Percentiles rank a stretch among this genome's conserved stretches.
Evolutionary conservation across 2,329 filamentous ascomycete species (phyloP).

Genomic region (Colletotrichum sp.): DNA sequence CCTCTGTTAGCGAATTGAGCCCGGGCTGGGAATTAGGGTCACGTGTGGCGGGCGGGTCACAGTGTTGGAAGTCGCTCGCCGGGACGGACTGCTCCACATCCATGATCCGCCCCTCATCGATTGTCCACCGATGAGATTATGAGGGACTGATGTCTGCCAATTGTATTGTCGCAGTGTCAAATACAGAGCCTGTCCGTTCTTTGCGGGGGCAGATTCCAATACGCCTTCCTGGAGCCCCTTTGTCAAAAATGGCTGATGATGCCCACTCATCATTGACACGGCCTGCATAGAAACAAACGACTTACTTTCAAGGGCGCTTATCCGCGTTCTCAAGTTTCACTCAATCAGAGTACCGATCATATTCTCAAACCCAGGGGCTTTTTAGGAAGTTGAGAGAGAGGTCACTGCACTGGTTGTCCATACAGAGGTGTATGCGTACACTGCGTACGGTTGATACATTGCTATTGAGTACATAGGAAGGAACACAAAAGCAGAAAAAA

Average conservation of each 20-base stretch:
- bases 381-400: not conserved
- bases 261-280: not conserved
- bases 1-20: conserved; percentile 28
- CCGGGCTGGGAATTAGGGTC: not conserved
- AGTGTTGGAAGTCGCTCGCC: not conserved
- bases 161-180: not conserved
- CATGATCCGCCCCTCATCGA: not conserved
- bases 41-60: not conserved
- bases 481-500: too few species aligned
- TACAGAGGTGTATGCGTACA: too few species aligned
- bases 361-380: not conserved
- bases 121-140: not conserved
- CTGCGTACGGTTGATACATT: too few species aligned
- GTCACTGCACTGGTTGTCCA: not conserved
- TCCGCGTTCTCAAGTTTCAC: not conserved
- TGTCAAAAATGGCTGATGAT: not conserved
- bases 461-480: too few species aligned
- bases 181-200: not conserved
- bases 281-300: rapidly evolving
- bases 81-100: not conserved
- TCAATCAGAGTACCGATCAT: not conserved
- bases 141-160: not conserved
- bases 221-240: not conserved
- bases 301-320: not conserved
- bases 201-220: not conserved